Conservation (phyloP, 345 rosid genomes). For the Euphorbia lathyris region DNA sequence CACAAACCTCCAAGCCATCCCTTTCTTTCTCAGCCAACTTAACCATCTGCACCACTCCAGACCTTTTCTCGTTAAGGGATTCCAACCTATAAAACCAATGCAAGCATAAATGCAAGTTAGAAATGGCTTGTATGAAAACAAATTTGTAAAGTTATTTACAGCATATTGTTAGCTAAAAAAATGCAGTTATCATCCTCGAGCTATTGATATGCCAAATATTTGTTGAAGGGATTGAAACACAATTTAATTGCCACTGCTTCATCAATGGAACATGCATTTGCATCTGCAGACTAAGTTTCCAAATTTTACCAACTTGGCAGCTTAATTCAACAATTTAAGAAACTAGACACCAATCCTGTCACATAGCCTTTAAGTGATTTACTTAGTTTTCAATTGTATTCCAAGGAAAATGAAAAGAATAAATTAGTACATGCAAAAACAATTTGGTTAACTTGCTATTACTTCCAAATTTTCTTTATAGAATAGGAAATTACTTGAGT, state of each 20-base stretch:
- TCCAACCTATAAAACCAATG: slow-evolving; percentile 54
- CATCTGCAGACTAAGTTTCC: neutral
- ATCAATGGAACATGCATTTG: neutral
- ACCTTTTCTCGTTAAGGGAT: slow-evolving; percentile 78
- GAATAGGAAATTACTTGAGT: no score
- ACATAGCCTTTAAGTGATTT: neutral
- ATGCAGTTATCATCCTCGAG: neutral
- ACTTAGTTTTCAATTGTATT: neutral
- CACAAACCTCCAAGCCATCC: slow-evolving; percentile 86
- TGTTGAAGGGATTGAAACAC: no score
- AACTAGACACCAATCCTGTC: neutral
- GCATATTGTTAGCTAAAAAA: neutral
- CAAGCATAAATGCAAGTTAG: no score
- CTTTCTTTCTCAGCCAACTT: slow-evolving; percentile 96
- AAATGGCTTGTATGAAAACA: neutral
- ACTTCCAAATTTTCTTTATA: neutral
- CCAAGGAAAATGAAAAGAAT: neutral
- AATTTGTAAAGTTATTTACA: neutral
- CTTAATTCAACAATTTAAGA: neutral
- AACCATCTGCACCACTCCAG: slow-evolving; percentile 98
- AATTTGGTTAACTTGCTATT: neutral
- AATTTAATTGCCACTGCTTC: neutral
- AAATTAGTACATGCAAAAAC: neutral
- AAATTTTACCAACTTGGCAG: neutral
- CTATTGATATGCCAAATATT: neutral